Evolutionary conservation across 495 filamentous ascomycete genomes (phyloP).

Genomic region (Penicillium turbatum): DNA sequence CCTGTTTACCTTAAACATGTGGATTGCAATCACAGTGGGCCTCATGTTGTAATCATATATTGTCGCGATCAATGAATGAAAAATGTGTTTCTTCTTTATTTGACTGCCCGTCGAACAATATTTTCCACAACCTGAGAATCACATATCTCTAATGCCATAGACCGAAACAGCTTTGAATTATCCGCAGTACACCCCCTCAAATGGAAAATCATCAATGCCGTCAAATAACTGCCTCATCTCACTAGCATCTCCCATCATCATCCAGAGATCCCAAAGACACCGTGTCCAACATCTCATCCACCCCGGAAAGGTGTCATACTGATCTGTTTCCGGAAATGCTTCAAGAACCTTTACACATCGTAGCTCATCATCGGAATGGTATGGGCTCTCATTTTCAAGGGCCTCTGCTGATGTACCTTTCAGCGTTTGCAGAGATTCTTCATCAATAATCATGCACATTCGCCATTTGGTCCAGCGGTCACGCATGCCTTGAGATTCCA

Average conservation of each 20-base stretch:
- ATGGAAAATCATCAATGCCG: conserved; percentile 1
- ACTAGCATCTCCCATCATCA: too few species aligned
- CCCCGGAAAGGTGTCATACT: conserved; percentile 15
- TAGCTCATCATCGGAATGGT: not conserved
- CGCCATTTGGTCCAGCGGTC: not conserved
- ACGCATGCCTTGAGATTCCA: conserved; percentile 7
- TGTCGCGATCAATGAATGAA: too few species aligned
- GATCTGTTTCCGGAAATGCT: conserved; percentile 13
- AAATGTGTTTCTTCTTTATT: too few species aligned
- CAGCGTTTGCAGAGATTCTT: conserved; percentile 8
- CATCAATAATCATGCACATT: conserved; percentile 14
- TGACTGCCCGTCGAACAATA: too few species aligned
- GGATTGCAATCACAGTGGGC: too few species aligned
- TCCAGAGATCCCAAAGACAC: too few species aligned
- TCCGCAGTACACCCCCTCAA: conserved; percentile 1
- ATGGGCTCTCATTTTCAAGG: not conserved
- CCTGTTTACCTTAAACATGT: too few species aligned
- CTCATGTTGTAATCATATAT: too few species aligned
- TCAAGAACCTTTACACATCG: conserved; percentile 19
- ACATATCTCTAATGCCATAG: not conserved
- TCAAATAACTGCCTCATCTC: not conserved
- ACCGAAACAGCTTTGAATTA: not conserved
- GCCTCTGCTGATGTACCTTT: not conserved
- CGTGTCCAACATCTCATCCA: conserved; percentile 17
- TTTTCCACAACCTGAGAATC: too few species aligned